phyloP scores from a whole-genome alignment of 768 basidiomycete genomes.

The Russula lepida region DNA sequence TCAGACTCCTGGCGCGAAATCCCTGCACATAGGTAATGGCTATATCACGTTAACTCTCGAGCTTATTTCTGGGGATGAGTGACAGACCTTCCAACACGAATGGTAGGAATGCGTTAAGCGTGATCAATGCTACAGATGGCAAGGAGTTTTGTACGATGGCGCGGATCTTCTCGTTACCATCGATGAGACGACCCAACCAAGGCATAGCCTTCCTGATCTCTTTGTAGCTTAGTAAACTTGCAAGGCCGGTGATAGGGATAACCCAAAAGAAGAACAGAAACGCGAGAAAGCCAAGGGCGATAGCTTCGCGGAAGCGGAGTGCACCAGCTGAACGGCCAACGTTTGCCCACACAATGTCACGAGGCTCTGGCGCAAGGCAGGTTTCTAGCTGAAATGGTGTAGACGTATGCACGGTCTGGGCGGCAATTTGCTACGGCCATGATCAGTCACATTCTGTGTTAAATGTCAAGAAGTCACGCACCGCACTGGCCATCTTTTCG shows the following conservation, averaged over 20 bases:
- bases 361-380: conserved; percentile 80
- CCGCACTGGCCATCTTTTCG: conserved; percentile 89
- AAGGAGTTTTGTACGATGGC: conserved; percentile 93
- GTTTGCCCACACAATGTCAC: conserved; percentile 93
- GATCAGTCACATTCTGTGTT: not conserved
- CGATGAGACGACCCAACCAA: conserved; percentile 79
- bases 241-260: conserved; percentile 81
- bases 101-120: conserved; percentile 80
- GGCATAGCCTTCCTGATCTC: conserved; percentile 90
- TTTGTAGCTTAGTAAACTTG: conserved; percentile 80
- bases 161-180: conserved; percentile 67
- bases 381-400: conserved; percentile 60
- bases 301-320: conserved; percentile 54
- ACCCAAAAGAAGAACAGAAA: conserved; percentile 86
- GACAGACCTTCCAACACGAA: conserved; percentile 75
- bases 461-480: conserved; percentile 31
- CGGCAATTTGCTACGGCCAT: conserved; percentile 64
- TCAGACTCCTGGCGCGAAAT: conserved; percentile 80
- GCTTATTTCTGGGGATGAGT: not conserved
- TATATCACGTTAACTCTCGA: conserved; percentile 19
- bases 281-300: conserved; percentile 62
- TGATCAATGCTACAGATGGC: conserved; percentile 84
- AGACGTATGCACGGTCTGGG: conserved; percentile 73
- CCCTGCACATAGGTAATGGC: conserved; percentile 87
- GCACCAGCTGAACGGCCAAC: conserved; percentile 58